Conservation (phyloP, 805 yeast species). For the Lipomyces japonicus region DNA sequence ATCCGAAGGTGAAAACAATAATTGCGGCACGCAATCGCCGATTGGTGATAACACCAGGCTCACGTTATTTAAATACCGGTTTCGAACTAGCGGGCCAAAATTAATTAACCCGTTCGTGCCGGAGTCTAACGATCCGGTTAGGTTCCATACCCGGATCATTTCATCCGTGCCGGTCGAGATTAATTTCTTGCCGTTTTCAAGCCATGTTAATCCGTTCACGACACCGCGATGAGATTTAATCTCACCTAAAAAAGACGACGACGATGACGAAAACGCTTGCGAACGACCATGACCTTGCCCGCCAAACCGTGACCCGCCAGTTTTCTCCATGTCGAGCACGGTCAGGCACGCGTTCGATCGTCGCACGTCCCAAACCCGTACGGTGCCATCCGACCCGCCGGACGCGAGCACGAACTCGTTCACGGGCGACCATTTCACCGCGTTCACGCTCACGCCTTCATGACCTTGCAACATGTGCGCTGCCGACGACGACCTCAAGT, state of each 20-base stretch:
- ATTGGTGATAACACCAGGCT: conserved; percentile 53
- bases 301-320: conserved; percentile 17
- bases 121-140: conserved; percentile 39
- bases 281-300: conserved; percentile 11
- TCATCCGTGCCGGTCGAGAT: conserved; percentile 77
- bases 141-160: conserved; percentile 73
- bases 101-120: conserved; percentile 58
- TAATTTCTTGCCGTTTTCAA: conserved; percentile 57
- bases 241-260: conserved; percentile 4
- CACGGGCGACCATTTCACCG: conserved; percentile 73
- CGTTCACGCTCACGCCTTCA: conserved; percentile 39
- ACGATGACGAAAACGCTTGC: conserved; percentile 14
- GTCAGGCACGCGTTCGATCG: conserved; percentile 60
- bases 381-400: conserved; percentile 79
- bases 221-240: conserved; percentile 70
- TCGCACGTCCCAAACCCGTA: conserved; percentile 82
- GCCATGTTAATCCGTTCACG: conserved; percentile 78
- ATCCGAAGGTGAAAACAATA: conserved; percentile 69
- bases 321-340: conserved; percentile 52
- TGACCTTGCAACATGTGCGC: conserved; percentile 25
- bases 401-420: conserved; percentile 60
- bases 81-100: conserved; percentile 74
- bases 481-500: conserved; percentile 23
- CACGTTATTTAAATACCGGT: conserved; percentile 55
- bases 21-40: conserved; percentile 53